Conservation (phyloP, 805 yeast species). For the Isabelozyma rhagii region DNA sequence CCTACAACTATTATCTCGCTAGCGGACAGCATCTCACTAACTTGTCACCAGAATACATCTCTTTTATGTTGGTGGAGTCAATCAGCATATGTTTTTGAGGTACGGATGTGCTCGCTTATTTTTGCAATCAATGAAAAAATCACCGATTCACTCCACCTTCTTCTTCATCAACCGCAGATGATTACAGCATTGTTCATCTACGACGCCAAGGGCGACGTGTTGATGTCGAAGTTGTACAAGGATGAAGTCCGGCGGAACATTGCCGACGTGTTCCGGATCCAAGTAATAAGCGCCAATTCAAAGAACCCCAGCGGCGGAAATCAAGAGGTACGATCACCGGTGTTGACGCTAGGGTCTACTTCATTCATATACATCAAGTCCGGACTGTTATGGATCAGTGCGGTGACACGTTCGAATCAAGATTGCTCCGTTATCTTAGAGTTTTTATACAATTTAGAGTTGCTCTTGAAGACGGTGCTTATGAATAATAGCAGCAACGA, state of each 20-base stretch:
- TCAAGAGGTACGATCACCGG: conserved; percentile 34
- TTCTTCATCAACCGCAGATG: conserved; percentile 42
- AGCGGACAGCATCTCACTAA: too few relatives aligned
- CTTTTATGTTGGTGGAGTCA: too few relatives aligned
- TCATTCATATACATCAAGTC: conserved; percentile 76
- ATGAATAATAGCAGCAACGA: conserved; percentile 8
- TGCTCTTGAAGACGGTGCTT: conserved; percentile 41
- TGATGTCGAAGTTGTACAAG: conserved; percentile 69
- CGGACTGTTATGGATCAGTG: conserved; percentile 72
- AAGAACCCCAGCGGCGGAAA: conserved; percentile 12
- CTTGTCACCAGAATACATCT: too few relatives aligned
- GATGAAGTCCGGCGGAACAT: conserved; percentile 77
- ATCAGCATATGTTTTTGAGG: background rate
- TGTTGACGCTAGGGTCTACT: conserved; percentile 85
- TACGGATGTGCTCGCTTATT: background rate
- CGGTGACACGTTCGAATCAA: conserved; percentile 83
- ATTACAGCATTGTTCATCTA: conserved; percentile 79
- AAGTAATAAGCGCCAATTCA: conserved; percentile 64
- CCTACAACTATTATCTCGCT: too few relatives aligned
- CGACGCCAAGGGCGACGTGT: conserved; percentile 78
- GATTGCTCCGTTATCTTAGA: conserved; percentile 82
- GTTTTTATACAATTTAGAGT: conserved; percentile 62
- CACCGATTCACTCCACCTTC: background rate
- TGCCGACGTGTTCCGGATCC: conserved; percentile 87
- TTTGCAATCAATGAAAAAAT: background rate